These are phyloP conservation scores for Podospora conica DNA, from an alignment of 495 filamentous ascomycete species.

Conservation along the genomic window DNA sequence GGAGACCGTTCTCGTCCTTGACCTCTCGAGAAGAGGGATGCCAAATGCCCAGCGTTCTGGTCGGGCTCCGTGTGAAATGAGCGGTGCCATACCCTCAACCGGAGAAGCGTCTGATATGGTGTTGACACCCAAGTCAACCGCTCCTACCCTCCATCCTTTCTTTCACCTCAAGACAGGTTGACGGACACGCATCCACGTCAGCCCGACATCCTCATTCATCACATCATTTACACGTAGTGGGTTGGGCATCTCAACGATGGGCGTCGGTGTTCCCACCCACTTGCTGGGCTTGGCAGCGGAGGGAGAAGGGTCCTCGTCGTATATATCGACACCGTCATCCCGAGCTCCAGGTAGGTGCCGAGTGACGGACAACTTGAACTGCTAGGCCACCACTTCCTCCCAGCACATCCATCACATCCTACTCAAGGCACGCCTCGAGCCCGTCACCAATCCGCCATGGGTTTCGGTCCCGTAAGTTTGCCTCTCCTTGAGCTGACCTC, in stretches of 20 bases:
- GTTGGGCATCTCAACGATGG: not conserved
- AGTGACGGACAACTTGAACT: not conserved
- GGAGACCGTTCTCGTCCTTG: not conserved
- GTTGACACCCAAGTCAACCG: not conserved
- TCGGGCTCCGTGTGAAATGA: not conserved
- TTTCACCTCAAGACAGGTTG: not conserved
- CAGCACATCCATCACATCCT: not conserved
- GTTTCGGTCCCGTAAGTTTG: not conserved
- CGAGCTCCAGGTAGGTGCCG: not conserved
- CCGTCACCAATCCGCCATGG: not conserved
- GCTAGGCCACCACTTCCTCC: not conserved
- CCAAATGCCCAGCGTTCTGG: not conserved
- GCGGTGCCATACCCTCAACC: not conserved
- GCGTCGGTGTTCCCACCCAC: not conserved
- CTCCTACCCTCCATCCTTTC: not conserved
- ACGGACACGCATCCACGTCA: not conserved
- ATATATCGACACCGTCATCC: not conserved
- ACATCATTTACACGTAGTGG: not conserved
- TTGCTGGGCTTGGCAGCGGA: not conserved
- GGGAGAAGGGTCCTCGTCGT: not conserved
- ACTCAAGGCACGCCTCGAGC: not conserved
- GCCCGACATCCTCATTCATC: not conserved
- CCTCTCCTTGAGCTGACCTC: not conserved
- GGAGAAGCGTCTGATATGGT: not conserved
- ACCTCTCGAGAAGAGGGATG: not conserved